Percentiles rank a stretch among this genome's conserved stretches.
phyloP scores from a whole-genome alignment of 768 basidiomycete genomes.

The Mycena albidolilacea region DNA sequence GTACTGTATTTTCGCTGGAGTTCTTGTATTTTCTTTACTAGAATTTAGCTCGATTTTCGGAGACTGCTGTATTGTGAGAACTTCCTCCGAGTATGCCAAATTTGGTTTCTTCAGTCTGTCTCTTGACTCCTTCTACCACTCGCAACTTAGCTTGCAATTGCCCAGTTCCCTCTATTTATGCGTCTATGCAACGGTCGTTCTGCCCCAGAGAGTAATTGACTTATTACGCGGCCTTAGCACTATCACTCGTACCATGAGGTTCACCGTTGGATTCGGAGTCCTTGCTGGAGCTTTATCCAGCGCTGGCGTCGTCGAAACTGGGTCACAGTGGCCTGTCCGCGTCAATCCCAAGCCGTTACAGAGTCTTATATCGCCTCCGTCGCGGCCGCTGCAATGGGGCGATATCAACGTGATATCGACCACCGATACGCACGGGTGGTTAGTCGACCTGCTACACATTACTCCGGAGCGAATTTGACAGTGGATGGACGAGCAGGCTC shows the following conservation, averaged over 20 bases:
- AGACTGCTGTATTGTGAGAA: no score
- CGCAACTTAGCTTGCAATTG: no score
- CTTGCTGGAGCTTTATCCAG: constrained; percentile 10
- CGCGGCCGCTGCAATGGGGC: constrained; percentile 84
- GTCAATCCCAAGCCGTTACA: not conserved
- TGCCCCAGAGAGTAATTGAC: constrained; percentile 2
- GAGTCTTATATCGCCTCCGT: constrained; percentile 59
- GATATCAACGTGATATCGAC: constrained; percentile 91
- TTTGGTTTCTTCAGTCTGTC: no score
- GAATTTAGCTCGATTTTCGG: no score
- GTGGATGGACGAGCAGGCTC: constrained; percentile 57
- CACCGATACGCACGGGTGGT: constrained; percentile 69
- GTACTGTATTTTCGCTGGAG: not conserved
- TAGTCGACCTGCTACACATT: not conserved
- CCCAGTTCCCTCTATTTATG: not conserved
- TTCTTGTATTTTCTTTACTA: no score
- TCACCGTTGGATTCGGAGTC: not conserved
- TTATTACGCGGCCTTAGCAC: constrained; percentile 10
- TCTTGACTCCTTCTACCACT: no score
- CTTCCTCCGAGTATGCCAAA: no score
- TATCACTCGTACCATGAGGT: constrained; percentile 23
- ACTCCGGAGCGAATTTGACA: not conserved
- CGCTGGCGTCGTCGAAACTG: constrained; percentile 7
- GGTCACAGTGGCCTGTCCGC: constrained; percentile 14
- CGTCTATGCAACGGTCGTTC: not conserved